Base-by-base conservation (phyloP, 768 basidiomycete genomes). In the Serendipita indica region DNA sequence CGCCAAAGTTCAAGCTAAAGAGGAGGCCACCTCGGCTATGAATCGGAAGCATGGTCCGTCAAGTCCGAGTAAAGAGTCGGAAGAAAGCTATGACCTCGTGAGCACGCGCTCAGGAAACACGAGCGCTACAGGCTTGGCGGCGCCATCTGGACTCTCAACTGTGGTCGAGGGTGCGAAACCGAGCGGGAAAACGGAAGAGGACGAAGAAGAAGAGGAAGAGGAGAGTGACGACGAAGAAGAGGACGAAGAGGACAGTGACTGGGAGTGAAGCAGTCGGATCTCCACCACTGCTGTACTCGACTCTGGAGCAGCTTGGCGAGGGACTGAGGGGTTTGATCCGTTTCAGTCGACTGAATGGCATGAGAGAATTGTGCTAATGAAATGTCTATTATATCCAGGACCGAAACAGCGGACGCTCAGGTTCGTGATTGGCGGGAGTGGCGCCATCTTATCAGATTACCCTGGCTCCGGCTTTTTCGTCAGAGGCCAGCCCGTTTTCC, bases 61-160 rank as follows among this genome's bases (percentile, higher is more conserved):
- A 34, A 77, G 75, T 63, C 78, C 79, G 5, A 73, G 81, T 39
- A 77, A 75, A 56, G 79, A 77, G 63, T 82, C 81, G 61, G 82
- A 83, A 57, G 82, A 75, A 13, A 81, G 83, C 61, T 86, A 80
- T 66, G 84, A 85, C 66, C 73, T 84, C 3, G 77, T 86, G 27
- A 80, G 79, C 25, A 76, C 78, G 58, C 45, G 59, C 54, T 14
- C 28, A 43, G 46, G 58, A 35, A 54, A 39, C 28, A 18, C 27
- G 34, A 60, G 37, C 58, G 57, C 20, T 27, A 30, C 41, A n/a
- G 20, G 30, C 2, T 33, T 33, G 25, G 37, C 28, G 18, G 37
- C 30, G 25, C 58, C 41, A 16, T 30, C 20, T 14, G 28, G 2
- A 7, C 52, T 37, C 35, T 18, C 46, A 27, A 57, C 61, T 32